Evolutionary conservation across 2,329 filamentous ascomycete genomes (phyloP), one percentile per base, ranked within the genome.

Genomic region (Elsinoe necatrix): DNA sequence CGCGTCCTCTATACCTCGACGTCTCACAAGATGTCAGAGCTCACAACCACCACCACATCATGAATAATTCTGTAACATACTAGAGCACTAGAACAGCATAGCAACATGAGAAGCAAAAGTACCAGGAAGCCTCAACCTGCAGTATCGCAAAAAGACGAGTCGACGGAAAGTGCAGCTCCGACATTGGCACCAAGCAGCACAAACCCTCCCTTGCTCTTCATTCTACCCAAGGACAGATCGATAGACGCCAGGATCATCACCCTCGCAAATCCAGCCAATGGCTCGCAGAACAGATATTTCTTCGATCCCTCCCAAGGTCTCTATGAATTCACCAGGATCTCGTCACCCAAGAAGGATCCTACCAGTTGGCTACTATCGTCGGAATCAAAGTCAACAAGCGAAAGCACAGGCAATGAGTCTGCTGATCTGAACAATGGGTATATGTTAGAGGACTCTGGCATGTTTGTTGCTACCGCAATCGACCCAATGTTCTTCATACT

Each of bases 401-500:
- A 37, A 9, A 45, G 61, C 9, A 41, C 58, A 9, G 56, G 61
- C 8, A 42, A 16, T n/a, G 16, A 18, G 25, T 58, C n/a, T 42
- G 11, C 54, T 2, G 20, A 39, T 12, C 18, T 52, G 34, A 25
- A 16, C 9, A 62, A 63, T 29, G 81, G 78, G 11, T 81, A 80
- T 62, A 72, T 89, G 21, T 79, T 83, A 31, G 83, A 84, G 64
- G 78, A 77, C 42, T 83, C 89, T 31, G 83, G 90, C 59, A 73
- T 97, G n/a, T 86, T 87, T 64, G 72, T 97, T 58, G 89, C 92
- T 7, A 95, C 93, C 1, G 81, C 83, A 1, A 76, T 95, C 56
- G 93, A 98, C 69, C 80, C 88, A 4, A 67, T 96, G 2, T 97
- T 97, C 72, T 76, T 97, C 52, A 68, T 95, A 2, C 75, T 97